A percentile compares a stretch with the other conserved stretches of the same genome.
phyloP scores from a whole-genome alignment of 148 eudicot species.

The Drosera capensis region DNA sequence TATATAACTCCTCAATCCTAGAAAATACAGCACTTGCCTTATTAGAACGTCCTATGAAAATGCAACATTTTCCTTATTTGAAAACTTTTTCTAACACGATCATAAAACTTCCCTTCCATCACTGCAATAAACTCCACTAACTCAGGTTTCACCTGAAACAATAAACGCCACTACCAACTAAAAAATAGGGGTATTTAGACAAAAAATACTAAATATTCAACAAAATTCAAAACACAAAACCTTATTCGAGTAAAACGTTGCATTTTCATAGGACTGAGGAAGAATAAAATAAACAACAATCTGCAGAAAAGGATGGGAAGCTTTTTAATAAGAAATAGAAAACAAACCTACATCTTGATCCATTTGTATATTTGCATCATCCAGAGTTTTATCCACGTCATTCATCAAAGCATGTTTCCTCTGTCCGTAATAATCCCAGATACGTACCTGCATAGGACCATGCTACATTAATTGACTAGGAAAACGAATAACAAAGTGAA shows the following conservation, averaged over 20 bases:
- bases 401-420: constrained; percentile 70
- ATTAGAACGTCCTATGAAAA: no score
- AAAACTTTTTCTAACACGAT: no score
- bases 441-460: constrained; percentile 35
- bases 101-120: no score
- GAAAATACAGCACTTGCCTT: no score
- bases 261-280: background rate
- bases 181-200: no score
- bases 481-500: background rate
- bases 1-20: no score
- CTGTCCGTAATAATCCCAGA: constrained; percentile 76
- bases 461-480: background rate
- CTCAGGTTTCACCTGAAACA: no score
- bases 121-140: no score
- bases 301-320: background rate
- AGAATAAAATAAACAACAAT: background rate
- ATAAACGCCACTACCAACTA: no score
- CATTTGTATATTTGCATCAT: constrained; percentile 90
- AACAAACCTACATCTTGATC: constrained; percentile 75
- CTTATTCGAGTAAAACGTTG: no score
- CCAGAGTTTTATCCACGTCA: constrained; percentile 82
- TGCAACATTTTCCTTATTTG: no score
- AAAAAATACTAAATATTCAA: background rate
- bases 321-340: background rate
- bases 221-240: background rate